phyloP scores from a whole-genome alignment of 2,329 filamentous ascomycete genomes.

The Aureobasidium subglaciale region DNA sequence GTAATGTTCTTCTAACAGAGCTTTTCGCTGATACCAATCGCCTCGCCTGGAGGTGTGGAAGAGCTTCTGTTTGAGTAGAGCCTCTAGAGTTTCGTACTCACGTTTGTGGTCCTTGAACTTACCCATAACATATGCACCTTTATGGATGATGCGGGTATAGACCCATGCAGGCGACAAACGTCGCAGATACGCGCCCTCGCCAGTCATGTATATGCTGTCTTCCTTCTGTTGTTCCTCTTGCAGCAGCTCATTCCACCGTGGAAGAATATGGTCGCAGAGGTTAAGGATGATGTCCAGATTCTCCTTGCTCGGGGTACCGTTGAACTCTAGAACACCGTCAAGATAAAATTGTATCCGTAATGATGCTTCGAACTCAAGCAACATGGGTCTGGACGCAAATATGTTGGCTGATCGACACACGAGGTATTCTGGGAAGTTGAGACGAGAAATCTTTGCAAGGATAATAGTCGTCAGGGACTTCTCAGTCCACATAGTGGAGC shows the following conservation, averaged over 20 bases:
- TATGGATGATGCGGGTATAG: constrained; percentile 88
- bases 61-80: constrained; percentile 70
- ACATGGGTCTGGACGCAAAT: constrained; percentile 64
- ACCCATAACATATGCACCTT: constrained; percentile 70
- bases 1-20: constrained; percentile 90
- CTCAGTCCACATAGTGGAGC: constrained; percentile 94
- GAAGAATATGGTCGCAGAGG: constrained; percentile 67
- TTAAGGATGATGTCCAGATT: constrained; percentile 61
- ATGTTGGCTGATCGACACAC: constrained; percentile 87
- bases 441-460: constrained; percentile 76
- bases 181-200: constrained; percentile 81
- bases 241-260: constrained; percentile 70
- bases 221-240: constrained; percentile 72
- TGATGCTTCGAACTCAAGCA: constrained; percentile 85
- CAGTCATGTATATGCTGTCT: constrained; percentile 66
- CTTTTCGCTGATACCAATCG: constrained; percentile 93
- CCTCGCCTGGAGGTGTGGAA: constrained; percentile 83
- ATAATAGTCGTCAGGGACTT: constrained; percentile 95
- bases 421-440: constrained; percentile 84
- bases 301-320: constrained; percentile 59
- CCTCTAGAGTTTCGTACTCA: constrained; percentile 66
- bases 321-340: constrained; percentile 75
- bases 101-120: constrained; percentile 72
- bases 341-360: constrained; percentile 74
- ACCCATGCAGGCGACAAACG: constrained; percentile 88